Conservation (phyloP, 179 eudicot genomes). For the Nepenthes alata region DNA sequence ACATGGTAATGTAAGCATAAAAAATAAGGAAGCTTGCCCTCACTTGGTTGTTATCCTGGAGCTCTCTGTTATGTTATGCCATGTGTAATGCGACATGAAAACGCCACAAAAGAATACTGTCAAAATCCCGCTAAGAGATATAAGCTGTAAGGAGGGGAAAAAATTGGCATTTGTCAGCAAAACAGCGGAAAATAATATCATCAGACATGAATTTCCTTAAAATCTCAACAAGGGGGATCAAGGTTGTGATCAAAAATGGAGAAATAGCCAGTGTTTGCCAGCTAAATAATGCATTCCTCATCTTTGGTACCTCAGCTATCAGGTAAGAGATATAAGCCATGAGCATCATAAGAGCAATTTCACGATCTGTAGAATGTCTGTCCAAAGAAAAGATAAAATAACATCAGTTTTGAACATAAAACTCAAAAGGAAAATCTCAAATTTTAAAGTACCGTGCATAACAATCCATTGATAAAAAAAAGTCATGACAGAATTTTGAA, state of each 20-base stretch:
- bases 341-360: conserved; percentile 45
- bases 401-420: too few relatives aligned
- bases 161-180: not conserved
- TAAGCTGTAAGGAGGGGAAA: conserved; percentile 22
- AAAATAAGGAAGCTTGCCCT: conserved; percentile 10
- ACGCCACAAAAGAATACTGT: conserved; percentile 47
- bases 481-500: too few relatives aligned
- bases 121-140: conserved; percentile 39
- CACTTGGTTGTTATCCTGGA: conserved; percentile 57
- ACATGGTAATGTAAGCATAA: not conserved
- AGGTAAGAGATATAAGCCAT: conserved; percentile 44
- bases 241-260: too few relatives aligned
- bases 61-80: conserved; percentile 49
- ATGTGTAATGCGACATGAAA: conserved; percentile 52
- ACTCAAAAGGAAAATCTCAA: too few relatives aligned
- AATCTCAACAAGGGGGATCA: not conserved
- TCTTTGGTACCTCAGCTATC: conserved; percentile 31
- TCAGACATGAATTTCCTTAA: not conserved
- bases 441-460: too few relatives aligned
- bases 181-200: not conserved
- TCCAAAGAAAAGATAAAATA: not conserved
- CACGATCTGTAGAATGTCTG: conserved; percentile 48
- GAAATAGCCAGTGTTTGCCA: not conserved
- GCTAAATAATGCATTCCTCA: too few relatives aligned
- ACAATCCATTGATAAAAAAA: too few relatives aligned